Conservation (phyloP, 805 yeast species). For the Sugiyamaella boreocaroliniensis region DNA sequence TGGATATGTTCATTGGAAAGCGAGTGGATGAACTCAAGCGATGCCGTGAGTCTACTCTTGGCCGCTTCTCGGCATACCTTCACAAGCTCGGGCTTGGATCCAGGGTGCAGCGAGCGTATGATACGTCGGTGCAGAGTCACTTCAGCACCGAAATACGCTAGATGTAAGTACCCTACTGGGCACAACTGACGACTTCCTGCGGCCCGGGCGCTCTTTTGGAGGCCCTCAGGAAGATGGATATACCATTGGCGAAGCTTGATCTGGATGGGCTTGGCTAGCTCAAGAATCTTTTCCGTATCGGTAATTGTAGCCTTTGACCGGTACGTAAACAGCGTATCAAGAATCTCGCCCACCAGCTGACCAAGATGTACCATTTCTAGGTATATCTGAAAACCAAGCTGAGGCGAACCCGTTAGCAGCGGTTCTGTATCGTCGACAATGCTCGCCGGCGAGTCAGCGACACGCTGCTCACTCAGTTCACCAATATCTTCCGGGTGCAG, state of each 20-base stretch:
- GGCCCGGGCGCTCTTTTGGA: constrained; percentile 1
- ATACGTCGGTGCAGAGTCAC: constrained; percentile 66
- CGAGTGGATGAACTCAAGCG: constrained; percentile 69
- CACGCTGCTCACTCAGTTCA: not conserved
- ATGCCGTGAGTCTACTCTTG: constrained; percentile 69
- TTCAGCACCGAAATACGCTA: constrained; percentile 86
- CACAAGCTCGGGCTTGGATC: constrained; percentile 47
- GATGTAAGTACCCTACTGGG: constrained; percentile 69
- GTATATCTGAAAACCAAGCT: constrained; percentile 20
- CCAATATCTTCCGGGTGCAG: constrained; percentile 64
- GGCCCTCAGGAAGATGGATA: constrained; percentile 26
- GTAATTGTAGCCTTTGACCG: constrained; percentile 50
- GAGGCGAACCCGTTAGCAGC: constrained; percentile 24
- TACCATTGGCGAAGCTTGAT: constrained; percentile 33
- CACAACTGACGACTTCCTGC: constrained; percentile 9
- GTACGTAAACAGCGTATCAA: constrained; percentile 67
- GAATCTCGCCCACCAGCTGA: constrained; percentile 33
- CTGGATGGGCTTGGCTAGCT: constrained; percentile 55
- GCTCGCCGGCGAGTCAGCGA: not conserved
- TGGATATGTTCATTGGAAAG: constrained; percentile 77
- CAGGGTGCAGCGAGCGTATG: constrained; percentile 31
- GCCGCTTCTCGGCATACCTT: constrained; percentile 82
- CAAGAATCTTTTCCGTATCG: constrained; percentile 61
- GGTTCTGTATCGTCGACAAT: constrained; percentile 34
- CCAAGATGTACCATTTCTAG: constrained; percentile 30